These are phyloP conservation scores for Poa pratensis DNA, from an alignment of 176 grass and related monocot genomes.

Conservation along the genomic window DNA sequence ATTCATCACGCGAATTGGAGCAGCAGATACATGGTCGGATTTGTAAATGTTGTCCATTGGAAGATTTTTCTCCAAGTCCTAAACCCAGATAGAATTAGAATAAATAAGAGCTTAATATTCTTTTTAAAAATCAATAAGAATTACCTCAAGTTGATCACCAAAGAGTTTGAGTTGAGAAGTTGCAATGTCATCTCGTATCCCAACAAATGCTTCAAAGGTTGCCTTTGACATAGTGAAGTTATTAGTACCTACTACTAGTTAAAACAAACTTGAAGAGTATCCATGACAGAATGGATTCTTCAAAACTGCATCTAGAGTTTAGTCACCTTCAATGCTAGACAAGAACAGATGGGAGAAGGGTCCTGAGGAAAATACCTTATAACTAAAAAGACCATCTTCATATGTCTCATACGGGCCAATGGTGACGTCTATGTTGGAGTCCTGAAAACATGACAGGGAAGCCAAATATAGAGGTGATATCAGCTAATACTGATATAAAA, in stretches of 20 bases:
- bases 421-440: constrained; percentile 92
- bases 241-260: constrained; percentile 35
- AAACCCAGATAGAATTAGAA: constrained; percentile 26
- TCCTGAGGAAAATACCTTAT: constrained; percentile 66
- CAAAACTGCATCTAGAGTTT: not conserved
- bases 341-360: constrained; percentile 23
- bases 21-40: constrained; percentile 80
- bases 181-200: constrained; percentile 73
- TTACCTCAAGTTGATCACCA: constrained; percentile 61
- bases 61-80: constrained; percentile 95
- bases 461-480: constrained; percentile 40
- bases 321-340: constrained; percentile 19
- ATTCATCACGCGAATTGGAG: constrained; percentile 92
- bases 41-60: constrained; percentile 89
- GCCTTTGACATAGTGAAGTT: constrained; percentile 49
- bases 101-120: constrained; percentile 31
- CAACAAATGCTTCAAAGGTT: constrained; percentile 95
- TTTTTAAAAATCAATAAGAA: constrained; percentile 23
- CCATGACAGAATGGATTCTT: not conserved
- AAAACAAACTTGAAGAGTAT: constrained; percentile 25
- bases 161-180: constrained; percentile 98
- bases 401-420: constrained; percentile 99
- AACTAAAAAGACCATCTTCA: constrained; percentile 95
- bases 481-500: constrained; percentile 22
- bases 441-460: constrained; percentile 53